Evolutionary conservation across 495 filamentous ascomycete species (phyloP), one percentile per base, ranked within the genome.

Genomic region (Lasiosphaeriaceae sp.): DNA sequence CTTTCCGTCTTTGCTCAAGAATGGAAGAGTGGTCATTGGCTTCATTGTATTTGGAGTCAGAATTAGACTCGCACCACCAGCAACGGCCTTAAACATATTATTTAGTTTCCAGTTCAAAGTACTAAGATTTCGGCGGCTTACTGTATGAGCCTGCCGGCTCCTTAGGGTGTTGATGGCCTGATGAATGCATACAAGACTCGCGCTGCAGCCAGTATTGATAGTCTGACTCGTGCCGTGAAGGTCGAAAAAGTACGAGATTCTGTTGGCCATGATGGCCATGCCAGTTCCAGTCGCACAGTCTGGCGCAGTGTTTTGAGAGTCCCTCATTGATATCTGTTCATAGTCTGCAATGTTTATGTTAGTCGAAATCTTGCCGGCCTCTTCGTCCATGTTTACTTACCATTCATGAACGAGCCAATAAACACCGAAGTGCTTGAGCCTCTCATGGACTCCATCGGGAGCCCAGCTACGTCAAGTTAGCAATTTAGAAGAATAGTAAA

Each of bases 391-490:
- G 3, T 31, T 31, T 16, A 49, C 61, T 19, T 64, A 72, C 69
- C 69, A 44, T 71, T 72, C 26, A 75, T 70, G 29, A 59, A 59
- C 14, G 50, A 59, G n/a, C 71, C 35, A 59, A 64, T 65, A 69
- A 71, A 49, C 66, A 72, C 7, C 64, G 43, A 57, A 16, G 55
- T 57, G 16, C 26, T 51, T 2, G 55, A 34, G n/a, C 55, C 47
- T 34, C 46, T 35, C 21, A 50, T 41, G 11, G 47, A 19, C 48
- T 51, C 55, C 55, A 57, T 57, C 20, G 55, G 47, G 90, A 84
- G 4, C 87, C 78, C 66, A 82, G 11, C 88, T 87, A 86, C 87
- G 39, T n/a, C n/a, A n/a, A n/a, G n/a, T n/a, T n/a, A 83, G 79
- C 59, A 88, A 84, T 0, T 89, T 89, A 55, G 17, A 20, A 54